phyloP scores from a whole-genome alignment of 2,329 filamentous ascomycete species.

The Coniella vitis region DNA sequence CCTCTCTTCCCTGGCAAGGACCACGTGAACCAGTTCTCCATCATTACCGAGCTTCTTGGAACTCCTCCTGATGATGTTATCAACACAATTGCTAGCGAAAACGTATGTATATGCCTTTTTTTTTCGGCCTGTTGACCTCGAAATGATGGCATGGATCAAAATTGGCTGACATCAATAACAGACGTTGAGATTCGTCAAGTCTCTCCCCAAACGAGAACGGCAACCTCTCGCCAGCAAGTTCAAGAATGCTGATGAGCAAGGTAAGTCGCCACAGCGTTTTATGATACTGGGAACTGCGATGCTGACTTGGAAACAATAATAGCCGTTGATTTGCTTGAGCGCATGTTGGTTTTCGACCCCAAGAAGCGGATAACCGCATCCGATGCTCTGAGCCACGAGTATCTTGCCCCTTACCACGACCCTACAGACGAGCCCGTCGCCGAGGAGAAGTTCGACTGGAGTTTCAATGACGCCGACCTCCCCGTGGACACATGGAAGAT shows the following conservation, averaged over 20 bases:
- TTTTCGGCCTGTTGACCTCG: too few species aligned
- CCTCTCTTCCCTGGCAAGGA: slow-evolving; percentile 98
- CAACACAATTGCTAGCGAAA: slow-evolving; percentile 96
- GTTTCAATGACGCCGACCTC: slow-evolving; percentile 95
- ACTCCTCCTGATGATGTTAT: slow-evolving; percentile 98
- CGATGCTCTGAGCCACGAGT: slow-evolving; percentile 82
- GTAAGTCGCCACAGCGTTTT: slow-evolving; percentile 39
- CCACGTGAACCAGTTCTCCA: slow-evolving; percentile 98
- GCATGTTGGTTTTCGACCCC: slow-evolving; percentile 98
- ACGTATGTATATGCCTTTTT: slow-evolving; percentile 51
- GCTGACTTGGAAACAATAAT: slow-evolving; percentile 17
- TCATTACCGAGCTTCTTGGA: slow-evolving; percentile 94
- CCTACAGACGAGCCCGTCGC: slow-evolving; percentile 92
- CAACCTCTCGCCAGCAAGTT: slow-evolving; percentile 85
- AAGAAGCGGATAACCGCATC: slow-evolving; percentile 86
- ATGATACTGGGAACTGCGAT: neutral
- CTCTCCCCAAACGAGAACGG: slow-evolving; percentile 87
- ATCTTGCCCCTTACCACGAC: slow-evolving; percentile 94
- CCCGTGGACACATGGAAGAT: slow-evolving; percentile 99
- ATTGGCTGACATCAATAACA: too few species aligned
- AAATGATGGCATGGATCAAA: too few species aligned
- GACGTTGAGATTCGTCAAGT: slow-evolving; percentile 96
- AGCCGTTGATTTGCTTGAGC: slow-evolving; percentile 91
- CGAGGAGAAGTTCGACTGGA: slow-evolving; percentile 99
- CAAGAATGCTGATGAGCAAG: slow-evolving; percentile 82